Conservation (phyloP, 768 basidiomycete species). For the Suillus alpinus region DNA sequence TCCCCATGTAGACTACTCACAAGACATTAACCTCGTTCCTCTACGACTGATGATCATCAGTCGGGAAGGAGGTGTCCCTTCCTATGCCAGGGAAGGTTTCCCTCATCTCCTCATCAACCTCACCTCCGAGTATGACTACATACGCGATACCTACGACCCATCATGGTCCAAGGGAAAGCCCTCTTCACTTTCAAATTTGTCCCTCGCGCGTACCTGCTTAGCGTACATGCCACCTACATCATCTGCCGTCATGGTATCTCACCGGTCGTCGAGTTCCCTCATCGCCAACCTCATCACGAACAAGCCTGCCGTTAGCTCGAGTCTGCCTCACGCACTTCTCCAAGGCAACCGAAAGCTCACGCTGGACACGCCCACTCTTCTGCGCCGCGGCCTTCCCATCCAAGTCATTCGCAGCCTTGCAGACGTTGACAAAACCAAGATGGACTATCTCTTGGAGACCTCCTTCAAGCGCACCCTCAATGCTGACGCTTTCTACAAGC, state of each 20-base stretch:
- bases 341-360: constrained; percentile 85
- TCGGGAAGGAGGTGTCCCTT: constrained; percentile 93
- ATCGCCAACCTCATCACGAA: constrained; percentile 98
- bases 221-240: constrained; percentile 90
- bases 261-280: constrained; percentile 91
- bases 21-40: constrained; percentile 82
- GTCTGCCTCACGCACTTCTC: constrained; percentile 89
- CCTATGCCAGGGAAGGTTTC: constrained; percentile 90
- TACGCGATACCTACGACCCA: constrained; percentile 78
- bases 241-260: constrained; percentile 95
- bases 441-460: constrained; percentile 82
- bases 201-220: constrained; percentile 83
- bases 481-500: constrained; percentile 69
- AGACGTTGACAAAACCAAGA: constrained; percentile 72
- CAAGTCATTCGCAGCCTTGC: constrained; percentile 68
- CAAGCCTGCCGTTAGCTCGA: constrained; percentile 93
- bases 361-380: constrained; percentile 86
- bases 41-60: constrained; percentile 97
- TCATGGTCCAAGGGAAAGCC: constrained; percentile 79
- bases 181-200: constrained; percentile 81
- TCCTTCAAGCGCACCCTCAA: constrained; percentile 80
- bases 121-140: constrained; percentile 80
- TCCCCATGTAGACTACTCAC: constrained; percentile 39
- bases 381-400: constrained; percentile 86
- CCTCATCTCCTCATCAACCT: constrained; percentile 97